These are phyloP conservation scores for Globisporangium uncinulatum DNA, from an alignment of 352 stramenopile species.

Conservation along the genomic window DNA sequence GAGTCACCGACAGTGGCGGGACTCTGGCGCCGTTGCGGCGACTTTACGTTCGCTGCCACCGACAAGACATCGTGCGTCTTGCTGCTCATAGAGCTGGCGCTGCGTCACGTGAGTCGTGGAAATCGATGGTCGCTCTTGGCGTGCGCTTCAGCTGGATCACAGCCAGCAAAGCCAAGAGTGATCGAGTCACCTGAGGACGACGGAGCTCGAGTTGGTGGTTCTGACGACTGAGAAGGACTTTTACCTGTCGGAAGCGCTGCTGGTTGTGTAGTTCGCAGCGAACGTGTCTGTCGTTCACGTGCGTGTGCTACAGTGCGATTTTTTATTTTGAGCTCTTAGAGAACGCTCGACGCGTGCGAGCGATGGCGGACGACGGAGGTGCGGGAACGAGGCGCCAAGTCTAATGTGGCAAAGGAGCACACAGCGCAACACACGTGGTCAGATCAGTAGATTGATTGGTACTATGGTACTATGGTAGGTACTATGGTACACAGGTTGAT, in stretches of 20 bases:
- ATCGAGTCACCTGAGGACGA: too few species aligned
- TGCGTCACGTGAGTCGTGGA: background rate
- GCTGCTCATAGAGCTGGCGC: slow-evolving; percentile 25
- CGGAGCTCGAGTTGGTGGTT: slow-evolving; percentile 24
- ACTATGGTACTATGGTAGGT: too few species aligned
- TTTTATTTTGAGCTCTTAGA: slow-evolving; percentile 34
- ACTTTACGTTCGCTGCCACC: slow-evolving; percentile 66
- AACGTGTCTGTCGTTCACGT: slow-evolving; percentile 5
- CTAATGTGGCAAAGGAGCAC: too few species aligned
- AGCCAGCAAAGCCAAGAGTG: too few species aligned
- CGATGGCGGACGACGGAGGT: background rate
- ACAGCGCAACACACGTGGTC: too few species aligned
- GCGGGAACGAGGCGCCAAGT: background rate
- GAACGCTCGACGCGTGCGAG: slow-evolving; percentile 11
- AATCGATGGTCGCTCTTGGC: slow-evolving; percentile 3
- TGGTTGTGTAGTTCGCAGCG: slow-evolving; percentile 5
- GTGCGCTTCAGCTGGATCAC: slow-evolving; percentile 3
- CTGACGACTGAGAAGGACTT: slow-evolving; percentile 70
- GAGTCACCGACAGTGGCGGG: too few species aligned
- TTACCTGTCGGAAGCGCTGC: slow-evolving; percentile 1
- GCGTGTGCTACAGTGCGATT: slow-evolving; percentile 30
- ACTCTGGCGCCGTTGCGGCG: slow-evolving; percentile 39
- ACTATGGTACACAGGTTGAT: too few species aligned
- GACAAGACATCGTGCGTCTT: slow-evolving; percentile 64
- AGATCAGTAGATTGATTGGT: too few species aligned